These are phyloP conservation scores for Lyophyllum semitale DNA, from an alignment of 768 basidiomycete genomes.

Conservation along the genomic window DNA sequence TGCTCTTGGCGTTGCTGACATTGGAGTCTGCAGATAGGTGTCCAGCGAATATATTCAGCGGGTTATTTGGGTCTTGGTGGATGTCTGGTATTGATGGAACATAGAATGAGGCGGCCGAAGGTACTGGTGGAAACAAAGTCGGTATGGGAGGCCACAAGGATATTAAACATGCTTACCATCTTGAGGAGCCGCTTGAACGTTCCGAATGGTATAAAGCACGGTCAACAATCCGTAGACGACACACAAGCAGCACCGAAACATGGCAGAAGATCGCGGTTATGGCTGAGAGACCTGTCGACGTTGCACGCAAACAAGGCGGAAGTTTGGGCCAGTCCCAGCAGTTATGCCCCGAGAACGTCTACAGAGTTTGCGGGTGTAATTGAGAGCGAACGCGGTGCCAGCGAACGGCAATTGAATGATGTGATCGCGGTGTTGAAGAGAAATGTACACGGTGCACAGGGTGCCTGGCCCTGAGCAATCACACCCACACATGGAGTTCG, in stretches of 20 bases:
- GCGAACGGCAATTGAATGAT: neutral
- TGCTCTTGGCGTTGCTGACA: slow-evolving; percentile 45
- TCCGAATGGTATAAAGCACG: slow-evolving; percentile 8
- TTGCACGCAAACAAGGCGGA: neutral
- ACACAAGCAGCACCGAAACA: slow-evolving; percentile 10
- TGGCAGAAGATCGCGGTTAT: neutral
- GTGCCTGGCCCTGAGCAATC: slow-evolving; percentile 4
- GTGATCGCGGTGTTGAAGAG: neutral
- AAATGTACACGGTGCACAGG: neutral
- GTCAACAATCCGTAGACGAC: slow-evolving; percentile 17
- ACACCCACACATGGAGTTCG: neutral
- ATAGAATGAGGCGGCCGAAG: slow-evolving; percentile 84
- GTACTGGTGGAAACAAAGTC: slow-evolving; percentile 44
- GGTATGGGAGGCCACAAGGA: slow-evolving; percentile 3
- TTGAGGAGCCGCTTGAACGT: slow-evolving; percentile 31
- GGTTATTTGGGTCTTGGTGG: slow-evolving; percentile 67
- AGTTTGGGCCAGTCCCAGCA: neutral
- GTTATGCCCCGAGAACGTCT: neutral
- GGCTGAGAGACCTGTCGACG: neutral
- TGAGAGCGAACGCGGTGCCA: neutral
- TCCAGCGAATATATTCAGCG: slow-evolving; percentile 82
- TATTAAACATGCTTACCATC: slow-evolving; percentile 36
- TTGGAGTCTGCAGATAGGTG: slow-evolving; percentile 82
- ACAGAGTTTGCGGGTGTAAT: neutral
- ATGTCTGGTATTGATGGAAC: slow-evolving; percentile 77